Evolutionary conservation across 805 yeast genomes (phyloP), one percentile per base, ranked within the genome.

Genomic region (Cyberlindnera mycetangii): DNA sequence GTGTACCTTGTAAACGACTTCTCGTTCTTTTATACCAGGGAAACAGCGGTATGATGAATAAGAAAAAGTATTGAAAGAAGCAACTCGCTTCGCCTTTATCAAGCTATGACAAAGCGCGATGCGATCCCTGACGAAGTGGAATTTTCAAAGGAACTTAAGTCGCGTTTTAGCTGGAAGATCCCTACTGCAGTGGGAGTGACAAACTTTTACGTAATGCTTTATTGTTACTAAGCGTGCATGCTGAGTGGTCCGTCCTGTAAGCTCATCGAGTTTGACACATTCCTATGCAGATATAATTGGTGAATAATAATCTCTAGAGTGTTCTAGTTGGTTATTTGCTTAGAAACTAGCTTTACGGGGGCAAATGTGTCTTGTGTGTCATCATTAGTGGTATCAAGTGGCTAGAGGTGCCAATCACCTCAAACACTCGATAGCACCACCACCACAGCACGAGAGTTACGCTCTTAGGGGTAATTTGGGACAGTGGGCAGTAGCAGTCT

Each of bases 201-300:
- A 41, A 36, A 41, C 32, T n/a, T 14, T 41, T 41, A 41, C 45
- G 45, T 41, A 41, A 41, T 15, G 20, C 17, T 15, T 21, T 24
- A 20, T 12, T 33, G 16, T 33, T 18, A 25, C 28, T 25, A 25
- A 25, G 28, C 28, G 28, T n/a, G 28, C 28, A 5, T 12, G 10
- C 14, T 25, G 28, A 25, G 28, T 25, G 28, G 28, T n/a, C 28
- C n/a, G 12, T 25, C 10, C 28, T 11, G 14, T 7, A n/a, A 11
- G 28, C 14, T 25, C 14, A 10, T 6, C 28, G 12, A 25, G 28
- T 25, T 25, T 25, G 7, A 25, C 28, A 25, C 12, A 7, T 25
- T 25, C n/a, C n/a, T n/a, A n/a, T n/a, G n/a, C n/a, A n/a, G n/a
- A n/a, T n/a, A n/a, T n/a, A n/a, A n/a, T n/a, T n/a, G n/a, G n/a